Conservation (phyloP, 371 early-diverging fungal genomes). For the Mucor piriformis region DNA sequence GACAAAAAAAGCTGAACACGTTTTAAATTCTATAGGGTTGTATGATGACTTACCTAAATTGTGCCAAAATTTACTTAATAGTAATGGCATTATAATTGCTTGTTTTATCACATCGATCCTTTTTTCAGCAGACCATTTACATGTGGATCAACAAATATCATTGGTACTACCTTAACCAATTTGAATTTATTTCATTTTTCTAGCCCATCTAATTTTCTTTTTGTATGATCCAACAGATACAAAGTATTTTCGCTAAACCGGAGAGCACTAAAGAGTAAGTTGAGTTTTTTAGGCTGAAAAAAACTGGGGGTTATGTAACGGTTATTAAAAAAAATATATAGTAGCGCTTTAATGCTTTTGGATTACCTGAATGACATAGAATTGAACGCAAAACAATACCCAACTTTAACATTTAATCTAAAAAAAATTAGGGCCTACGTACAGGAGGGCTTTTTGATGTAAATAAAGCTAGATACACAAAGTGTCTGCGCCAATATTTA, state of each 20-base stretch:
- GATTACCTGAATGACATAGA: conserved; percentile 12
- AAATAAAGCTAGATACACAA: background rate
- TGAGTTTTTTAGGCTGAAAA: background rate
- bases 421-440: background rate
- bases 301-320: background rate
- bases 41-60: background rate
- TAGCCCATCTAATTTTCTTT: background rate
- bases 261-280: background rate
- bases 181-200: background rate
- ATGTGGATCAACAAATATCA: conserved; percentile 17
- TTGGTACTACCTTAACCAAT: conserved; percentile 18
- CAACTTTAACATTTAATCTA: background rate
- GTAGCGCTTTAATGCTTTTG: background rate
- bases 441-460: background rate
- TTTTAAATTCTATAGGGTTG: background rate
- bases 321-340: background rate
- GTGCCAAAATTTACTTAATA: conserved; percentile 7
- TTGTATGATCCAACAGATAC: background rate
- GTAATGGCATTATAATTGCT: conserved; percentile 13
- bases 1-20: background rate
- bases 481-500: background rate
- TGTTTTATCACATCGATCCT: conserved; percentile 17
- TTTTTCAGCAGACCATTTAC: conserved; percentile 1
- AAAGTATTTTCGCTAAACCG: background rate
- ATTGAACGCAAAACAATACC: background rate